Evolutionary conservation across 177 flowering plant genomes (phyloP).

Genomic region (Telopea speciosissima): DNA sequence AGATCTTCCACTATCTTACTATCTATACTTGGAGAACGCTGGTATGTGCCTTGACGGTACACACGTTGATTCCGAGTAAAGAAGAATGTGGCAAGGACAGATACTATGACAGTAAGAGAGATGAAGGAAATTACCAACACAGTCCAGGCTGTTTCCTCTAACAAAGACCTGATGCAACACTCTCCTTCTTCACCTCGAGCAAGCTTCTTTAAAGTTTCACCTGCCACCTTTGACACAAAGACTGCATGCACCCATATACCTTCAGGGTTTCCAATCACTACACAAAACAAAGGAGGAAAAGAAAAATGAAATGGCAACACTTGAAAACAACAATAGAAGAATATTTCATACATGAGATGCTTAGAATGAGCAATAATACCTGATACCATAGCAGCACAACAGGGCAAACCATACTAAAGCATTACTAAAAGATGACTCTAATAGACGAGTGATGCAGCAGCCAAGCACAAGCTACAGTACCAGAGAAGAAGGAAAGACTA

Average conservation of each 20-base stretch:
- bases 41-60: conserved; percentile 16
- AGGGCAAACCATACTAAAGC: neutral
- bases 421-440: neutral
- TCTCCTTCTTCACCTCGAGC: conserved; percentile 36
- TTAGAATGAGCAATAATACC: neutral
- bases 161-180: conserved; percentile 41
- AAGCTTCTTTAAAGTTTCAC: conserved; percentile 37
- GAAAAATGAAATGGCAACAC: neutral
- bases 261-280: conserved; percentile 45
- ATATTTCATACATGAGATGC: neutral
- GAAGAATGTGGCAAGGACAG: conserved; percentile 29
- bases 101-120: conserved; percentile 38
- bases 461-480: too few species aligned
- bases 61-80: conserved; percentile 30
- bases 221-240: conserved; percentile 49
- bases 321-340: neutral
- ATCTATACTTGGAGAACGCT: conserved; percentile 20
- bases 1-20: conserved; percentile 33
- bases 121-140: conserved; percentile 51
- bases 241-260: conserved; percentile 44
- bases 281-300: neutral
- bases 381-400: neutral
- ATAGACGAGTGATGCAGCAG: too few species aligned
- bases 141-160: conserved; percentile 37
- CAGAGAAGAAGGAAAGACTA: too few species aligned